Evolutionary conservation across 768 basidiomycete species (phyloP), one percentile per base, ranked within the genome.

Genomic region (Astraeus odoratus): DNA sequence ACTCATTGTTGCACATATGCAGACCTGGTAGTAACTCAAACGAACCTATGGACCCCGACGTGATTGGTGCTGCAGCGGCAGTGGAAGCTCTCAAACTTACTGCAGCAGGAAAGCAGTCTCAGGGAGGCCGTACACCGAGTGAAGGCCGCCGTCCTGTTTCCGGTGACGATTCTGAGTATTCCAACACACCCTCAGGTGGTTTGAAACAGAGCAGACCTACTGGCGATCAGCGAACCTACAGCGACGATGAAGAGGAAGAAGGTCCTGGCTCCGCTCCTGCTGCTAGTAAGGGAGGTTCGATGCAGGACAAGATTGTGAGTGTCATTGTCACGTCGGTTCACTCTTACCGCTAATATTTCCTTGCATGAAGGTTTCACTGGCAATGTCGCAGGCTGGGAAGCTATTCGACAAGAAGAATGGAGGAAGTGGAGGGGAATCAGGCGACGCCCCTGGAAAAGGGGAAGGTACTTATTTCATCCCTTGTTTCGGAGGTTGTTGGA

Each of bases 331-430:
- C 29, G 8, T 27, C 53, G 33, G 46, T 22, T 18, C 5, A 20
- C 27, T 4, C 5, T 20, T 19, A n/a, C 12, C 23, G 4, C 18
- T 30, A 29, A 46, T 29, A 7, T 30, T 23, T 20, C 20, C n/a
- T 31, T 26, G 12, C 8, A 30, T n/a, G n/a, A 7, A 63, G 61
- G 52, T 63, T 49, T 45, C 51, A 0, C 49, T 63, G 15, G 61
- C 61, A n/a, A 63, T 63, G 61, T 49, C 63, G 3, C 59, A 65
- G 0, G 61, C 61, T 1, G 59, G 61, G 1, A 63, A 61, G 27
- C 7, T 63, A 25, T 63, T 63, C 19, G 61, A 63, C 23, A 63
- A 63, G 57, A 65, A 63, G 52, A 60, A 56, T 13, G 49, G 39
- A 8, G 33, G 37, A 23, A 43, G 46, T n/a, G 44, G 39, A 40